Percentiles rank a stretch among this genome's conserved stretches.
These are phyloP conservation scores for Exidia glandulosa DNA, from an alignment of 768 basidiomycete species.

Conservation along the genomic window DNA sequence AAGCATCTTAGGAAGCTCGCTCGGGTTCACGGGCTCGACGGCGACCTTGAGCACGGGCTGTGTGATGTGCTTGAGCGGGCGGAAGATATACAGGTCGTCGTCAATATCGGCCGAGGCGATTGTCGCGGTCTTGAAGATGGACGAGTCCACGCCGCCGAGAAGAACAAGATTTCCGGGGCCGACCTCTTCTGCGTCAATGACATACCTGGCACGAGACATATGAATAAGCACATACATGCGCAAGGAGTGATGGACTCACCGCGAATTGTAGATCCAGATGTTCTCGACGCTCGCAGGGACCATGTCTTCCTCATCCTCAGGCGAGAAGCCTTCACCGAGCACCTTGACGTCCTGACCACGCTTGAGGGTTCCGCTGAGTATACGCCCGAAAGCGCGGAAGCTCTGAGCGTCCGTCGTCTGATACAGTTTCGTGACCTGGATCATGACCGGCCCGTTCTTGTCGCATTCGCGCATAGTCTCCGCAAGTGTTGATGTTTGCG, in stretches of 20 bases:
- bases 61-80: conserved; percentile 92
- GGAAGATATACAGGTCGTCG: conserved; percentile 91
- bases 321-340: conserved; percentile 94
- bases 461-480: conserved; percentile 74
- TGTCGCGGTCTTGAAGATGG: conserved; percentile 92
- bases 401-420: conserved; percentile 94
- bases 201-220: conserved; percentile 51
- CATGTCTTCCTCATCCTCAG: conserved; percentile 99
- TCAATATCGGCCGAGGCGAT: conserved; percentile 59
- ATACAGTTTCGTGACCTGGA: conserved; percentile 89
- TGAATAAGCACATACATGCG: neutral
- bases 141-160: conserved; percentile 85
- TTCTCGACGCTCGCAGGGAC: conserved; percentile 72
- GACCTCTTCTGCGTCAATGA: conserved; percentile 79
- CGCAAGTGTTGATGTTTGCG: conserved; percentile 71
- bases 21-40: conserved; percentile 95
- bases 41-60: conserved; percentile 96
- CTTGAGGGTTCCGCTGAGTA: conserved; percentile 81
- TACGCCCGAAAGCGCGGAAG: conserved; percentile 91
- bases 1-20: conserved; percentile 97
- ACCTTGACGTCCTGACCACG: conserved; percentile 85
- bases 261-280: conserved; percentile 82
- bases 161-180: conserved; percentile 89
- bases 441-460: conserved; percentile 78
- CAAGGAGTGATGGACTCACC: conserved; percentile 36